These are phyloP conservation scores for Kodamaea anthophila DNA, from an alignment of 1,139 yeast species.

Conservation along the genomic window DNA sequence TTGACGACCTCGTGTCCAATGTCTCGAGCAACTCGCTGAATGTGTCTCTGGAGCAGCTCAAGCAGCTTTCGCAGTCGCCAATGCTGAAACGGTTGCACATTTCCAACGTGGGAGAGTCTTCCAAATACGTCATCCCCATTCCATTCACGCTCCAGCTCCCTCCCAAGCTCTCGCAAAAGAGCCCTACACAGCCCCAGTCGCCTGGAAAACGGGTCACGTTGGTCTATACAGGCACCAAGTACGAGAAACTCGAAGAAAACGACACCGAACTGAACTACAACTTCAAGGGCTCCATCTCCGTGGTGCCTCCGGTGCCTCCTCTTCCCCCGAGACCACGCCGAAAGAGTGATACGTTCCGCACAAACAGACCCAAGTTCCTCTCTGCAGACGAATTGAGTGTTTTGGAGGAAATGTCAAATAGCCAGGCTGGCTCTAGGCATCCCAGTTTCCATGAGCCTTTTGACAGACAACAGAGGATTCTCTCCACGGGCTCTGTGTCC, in stretches of 20 bases:
- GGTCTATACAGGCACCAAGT: slow-evolving; percentile 33
- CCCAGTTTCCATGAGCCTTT: slow-evolving; percentile 20
- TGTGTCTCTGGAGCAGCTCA: slow-evolving; percentile 23
- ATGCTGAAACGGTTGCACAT: slow-evolving; percentile 34
- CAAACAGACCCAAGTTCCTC: slow-evolving; percentile 8
- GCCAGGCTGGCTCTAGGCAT: slow-evolving; percentile 23
- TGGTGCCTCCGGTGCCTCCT: slow-evolving; percentile 7
- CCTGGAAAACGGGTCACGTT: slow-evolving; percentile 19
- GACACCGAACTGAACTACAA: slow-evolving; percentile 15
- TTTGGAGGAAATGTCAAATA: slow-evolving; percentile 35
- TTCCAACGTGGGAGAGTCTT: slow-evolving; percentile 16
- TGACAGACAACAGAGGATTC: too few relatives aligned
- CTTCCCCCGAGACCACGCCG: slow-evolving; percentile 8
- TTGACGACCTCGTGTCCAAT: slow-evolving; percentile 19
- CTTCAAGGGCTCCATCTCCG: slow-evolving; percentile 4
- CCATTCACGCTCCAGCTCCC: slow-evolving; percentile 41
- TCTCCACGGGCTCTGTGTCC: too few relatives aligned
- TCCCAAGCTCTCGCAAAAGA: slow-evolving; percentile 33
- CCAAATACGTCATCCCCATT: slow-evolving; percentile 36
- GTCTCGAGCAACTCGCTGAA: slow-evolving; percentile 12
- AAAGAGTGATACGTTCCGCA: not conserved
- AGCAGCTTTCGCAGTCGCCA: slow-evolving; percentile 31
- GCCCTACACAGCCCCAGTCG: slow-evolving; percentile 13
- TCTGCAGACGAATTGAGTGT: slow-evolving; percentile 35
- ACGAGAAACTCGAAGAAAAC: slow-evolving; percentile 26